A percentile compares a stretch with the other conserved stretches of the same genome.
Conservation (phyloP, 2,329 filamentous ascomycete genomes). For the Metarhizium sp. region DNA sequence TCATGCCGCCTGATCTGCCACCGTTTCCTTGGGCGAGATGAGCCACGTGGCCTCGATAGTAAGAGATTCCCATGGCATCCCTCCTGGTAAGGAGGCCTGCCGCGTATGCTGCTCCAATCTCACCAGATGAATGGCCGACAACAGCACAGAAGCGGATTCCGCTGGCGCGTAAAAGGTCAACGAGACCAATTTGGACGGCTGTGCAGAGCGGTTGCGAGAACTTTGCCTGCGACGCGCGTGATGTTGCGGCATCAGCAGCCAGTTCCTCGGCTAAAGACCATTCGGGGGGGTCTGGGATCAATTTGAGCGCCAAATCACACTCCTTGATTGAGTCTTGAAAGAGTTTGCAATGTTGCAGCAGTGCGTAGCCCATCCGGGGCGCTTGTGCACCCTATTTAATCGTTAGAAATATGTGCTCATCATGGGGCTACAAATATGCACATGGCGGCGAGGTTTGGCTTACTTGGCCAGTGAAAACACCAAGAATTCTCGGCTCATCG, state of each 20-base stretch:
- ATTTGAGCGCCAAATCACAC: too few species aligned
- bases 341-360: too few species aligned
- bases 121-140: slow-evolving; percentile 30
- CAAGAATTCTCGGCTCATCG: too few species aligned
- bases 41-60: not conserved
- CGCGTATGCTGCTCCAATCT: slow-evolving; percentile 31
- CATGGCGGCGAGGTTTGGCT: too few species aligned
- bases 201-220: slow-evolving; percentile 16
- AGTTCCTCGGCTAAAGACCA: too few species aligned
- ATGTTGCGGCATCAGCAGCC: not conserved
- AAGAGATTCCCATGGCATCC: slow-evolving; percentile 5
- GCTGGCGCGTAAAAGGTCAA: slow-evolving; percentile 19
- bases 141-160: slow-evolving; percentile 17
- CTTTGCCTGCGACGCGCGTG: slow-evolving; percentile 2
- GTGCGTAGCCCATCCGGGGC: too few species aligned
- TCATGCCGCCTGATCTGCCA: slow-evolving; percentile 6
- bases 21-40: not conserved
- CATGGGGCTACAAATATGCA: too few species aligned
- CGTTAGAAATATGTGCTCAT: too few species aligned
- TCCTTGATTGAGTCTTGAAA: too few species aligned
- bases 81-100: slow-evolving; percentile 10
- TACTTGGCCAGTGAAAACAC: too few species aligned
- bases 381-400: too few species aligned
- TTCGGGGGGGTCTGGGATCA: too few species aligned
- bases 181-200: slow-evolving; percentile 1